Base-by-base conservation (phyloP, 106 monocot genomes). In the Dendrobium huoshanense region DNA sequence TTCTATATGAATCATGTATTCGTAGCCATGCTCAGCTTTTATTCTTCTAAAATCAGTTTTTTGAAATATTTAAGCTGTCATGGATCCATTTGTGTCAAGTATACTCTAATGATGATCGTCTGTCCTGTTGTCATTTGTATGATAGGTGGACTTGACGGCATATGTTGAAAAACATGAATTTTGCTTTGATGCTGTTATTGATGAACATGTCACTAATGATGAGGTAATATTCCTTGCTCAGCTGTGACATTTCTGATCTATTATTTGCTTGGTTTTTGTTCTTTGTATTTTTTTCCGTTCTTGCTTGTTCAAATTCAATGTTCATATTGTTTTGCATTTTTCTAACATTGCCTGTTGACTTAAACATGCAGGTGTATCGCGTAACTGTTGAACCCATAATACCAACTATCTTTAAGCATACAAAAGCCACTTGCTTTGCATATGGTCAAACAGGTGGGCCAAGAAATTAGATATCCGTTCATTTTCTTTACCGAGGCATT, bases 401-500 rank as follows among this genome's bases (percentile, higher is more conserved):
- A 80, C 94, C 96, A 51, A 85, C 89, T 37, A 94, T 96, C 77
- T 96, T 96, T 79, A 85, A 96, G 59, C 80, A 79, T 75, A 92
- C 92, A 70, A 96, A 96, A 82, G 96, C 94, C 20, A 96, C 96
- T 68, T 96, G 96, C 67, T 96, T 96, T 84, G 92, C 92, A 7
- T 95, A 92, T 87, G 95, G 95, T 61, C 95, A 95, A 84, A 95
- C 92, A 88, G 95, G 95, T 88, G 25, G 40, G 72, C 29, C 31
- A 25, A 59, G 15, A 22, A 25, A 76, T 24, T 37, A 76, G 76
- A 47, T 25, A n/a, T 49, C 76, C 2, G 11, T 13, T 77, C 22
- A 54, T 54, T 54, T 27, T 48, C 33, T 55, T 77, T 77, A 37
- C 10, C 10, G 33, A 15, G 70, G 70, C 70, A 13, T 4, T 70